These are phyloP conservation scores for Amylostereum areolatum DNA, from an alignment of 1,284 basidiomycete genomes.

Conservation along the genomic window DNA sequence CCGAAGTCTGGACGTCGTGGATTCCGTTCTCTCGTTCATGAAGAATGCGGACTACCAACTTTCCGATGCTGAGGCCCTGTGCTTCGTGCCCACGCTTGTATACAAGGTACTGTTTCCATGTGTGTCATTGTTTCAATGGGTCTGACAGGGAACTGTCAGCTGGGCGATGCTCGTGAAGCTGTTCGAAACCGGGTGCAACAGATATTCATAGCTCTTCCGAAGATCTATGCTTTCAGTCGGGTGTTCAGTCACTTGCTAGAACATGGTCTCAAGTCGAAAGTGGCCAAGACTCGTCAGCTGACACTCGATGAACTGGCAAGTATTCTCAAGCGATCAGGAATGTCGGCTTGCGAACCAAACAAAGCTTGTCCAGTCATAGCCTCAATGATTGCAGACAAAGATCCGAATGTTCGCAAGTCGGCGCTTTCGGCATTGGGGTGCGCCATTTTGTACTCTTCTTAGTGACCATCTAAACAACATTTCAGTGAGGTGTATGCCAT, in stretches of 20 bases:
- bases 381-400: constrained; percentile 83
- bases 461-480: constrained; percentile 4
- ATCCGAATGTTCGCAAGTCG: constrained; percentile 80
- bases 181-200: constrained; percentile 66
- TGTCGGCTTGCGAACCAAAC: constrained; percentile 71
- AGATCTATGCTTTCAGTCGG: constrained; percentile 85
- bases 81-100: constrained; percentile 88
- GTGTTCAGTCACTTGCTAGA: constrained; percentile 85
- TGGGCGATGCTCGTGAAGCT: constrained; percentile 77
- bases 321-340: constrained; percentile 78
- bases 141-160: constrained; percentile 32
- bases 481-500: constrained; percentile 76
- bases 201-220: constrained; percentile 67
- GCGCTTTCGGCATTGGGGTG: constrained; percentile 73
- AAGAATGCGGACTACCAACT: constrained; percentile 74
- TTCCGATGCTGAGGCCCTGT: constrained; percentile 81
- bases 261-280: constrained; percentile 83
- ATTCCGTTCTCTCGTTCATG: constrained; percentile 72
- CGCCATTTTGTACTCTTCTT: constrained; percentile 10
- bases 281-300: constrained; percentile 86
- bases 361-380: constrained; percentile 82
- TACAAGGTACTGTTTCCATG: constrained; percentile 62
- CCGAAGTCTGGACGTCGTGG: constrained; percentile 87
- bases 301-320: constrained; percentile 76
- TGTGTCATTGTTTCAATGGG: constrained; percentile 6